Evolutionary conservation across 1,139 yeast genomes (phyloP), one percentile per base, ranked within the genome.

Genomic region (Geotrichum bryndzae): DNA sequence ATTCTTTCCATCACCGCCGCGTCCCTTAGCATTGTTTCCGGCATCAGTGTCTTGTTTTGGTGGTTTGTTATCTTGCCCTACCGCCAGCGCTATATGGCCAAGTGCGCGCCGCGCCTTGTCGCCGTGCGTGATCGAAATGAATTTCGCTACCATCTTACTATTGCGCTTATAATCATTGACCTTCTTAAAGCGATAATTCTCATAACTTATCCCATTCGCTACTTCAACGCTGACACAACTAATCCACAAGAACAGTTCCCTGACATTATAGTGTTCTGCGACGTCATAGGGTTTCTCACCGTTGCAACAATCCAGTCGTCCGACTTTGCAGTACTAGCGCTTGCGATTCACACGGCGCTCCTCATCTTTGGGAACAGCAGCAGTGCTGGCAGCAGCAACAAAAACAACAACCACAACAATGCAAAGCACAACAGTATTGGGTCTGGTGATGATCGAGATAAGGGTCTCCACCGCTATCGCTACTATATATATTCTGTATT

Each of bases 261-360:
- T 27, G 56, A 72, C 79, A 13, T 75, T 76, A 55, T 73, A 73
- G 73, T 72, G 13, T 83, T 86, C 66, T 83, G 87, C 67, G 84
- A 87, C 69, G 84, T 83, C 13, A 79, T 88, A 31, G 96, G 96
- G 1, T 89, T 88, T 76, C 83, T 89, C 73, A 86, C 95, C 0
- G 88, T 91, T 0, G 79, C 85, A 51, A 81, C 90, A 5, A 59
- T 66, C 31, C 70, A 66, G 58, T 66, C 67, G 6, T 62, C 65
- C 23, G 97, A 90, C 73, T 74, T 88, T 54, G 90, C 94, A 35
- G 89, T 89, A 61, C 75, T 90, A 50, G 80, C 88, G 51, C 87
- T 90, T 73, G 96, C 96, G 1, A 72, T 89, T 23, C 96, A 90
- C 74, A 87, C 92, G 10, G 88, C 84, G 57, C 72, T 88, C 53